Evolutionary conservation across 768 basidiomycete species (phyloP), one percentile per base, ranked within the genome.

Genomic region (Flagelloscypha sp.): DNA sequence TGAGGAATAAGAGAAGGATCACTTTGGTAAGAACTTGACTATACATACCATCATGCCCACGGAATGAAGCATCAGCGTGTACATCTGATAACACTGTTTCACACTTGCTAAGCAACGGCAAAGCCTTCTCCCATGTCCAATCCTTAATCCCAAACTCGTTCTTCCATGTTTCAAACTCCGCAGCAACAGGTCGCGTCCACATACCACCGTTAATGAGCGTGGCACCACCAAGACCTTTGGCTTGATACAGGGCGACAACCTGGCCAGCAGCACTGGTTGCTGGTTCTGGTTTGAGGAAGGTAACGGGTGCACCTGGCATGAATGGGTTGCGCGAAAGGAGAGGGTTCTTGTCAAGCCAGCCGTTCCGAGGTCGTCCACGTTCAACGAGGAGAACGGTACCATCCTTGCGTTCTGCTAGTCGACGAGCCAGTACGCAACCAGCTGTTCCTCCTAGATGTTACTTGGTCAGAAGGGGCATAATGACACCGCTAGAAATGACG

Each of bases 371-470:
- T 9, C 46, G 36, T 1, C 63, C 62, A 11, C 58, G 52, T 48
- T 65, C 65, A 6, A 66, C 15, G 8, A 66, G 44, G 2, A 64
- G 47, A 5, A 64, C 63, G 2, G 43, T 47, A 12, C 36, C 39
- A 1, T 31, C 16, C 0, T 52, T 45, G 31, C 62, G 49, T 37
- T 57, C 57, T 32, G 53, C 56, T 7, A 66, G 58, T n/a, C 64
- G 52, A 19, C 48, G 47, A 5, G 64, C 64, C 5, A 67, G 44
- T 7, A 57, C 59, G 28, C 61, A 63, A 15, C 64, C 64, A 7
- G 62, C 60, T 0, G 63, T 64, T 12, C 63, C 64, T 16, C 64
- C 64, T 35, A n/a, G n/a, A n/a, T n/a, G n/a, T n/a, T n/a, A n/a
- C n/a, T n/a, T n/a, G n/a, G n/a, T n/a, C n/a, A n/a, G n/a, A n/a